Evolutionary conservation across 116 monocot genomes (phyloP).

Genomic region (Dioscorea cayenensis): DNA sequence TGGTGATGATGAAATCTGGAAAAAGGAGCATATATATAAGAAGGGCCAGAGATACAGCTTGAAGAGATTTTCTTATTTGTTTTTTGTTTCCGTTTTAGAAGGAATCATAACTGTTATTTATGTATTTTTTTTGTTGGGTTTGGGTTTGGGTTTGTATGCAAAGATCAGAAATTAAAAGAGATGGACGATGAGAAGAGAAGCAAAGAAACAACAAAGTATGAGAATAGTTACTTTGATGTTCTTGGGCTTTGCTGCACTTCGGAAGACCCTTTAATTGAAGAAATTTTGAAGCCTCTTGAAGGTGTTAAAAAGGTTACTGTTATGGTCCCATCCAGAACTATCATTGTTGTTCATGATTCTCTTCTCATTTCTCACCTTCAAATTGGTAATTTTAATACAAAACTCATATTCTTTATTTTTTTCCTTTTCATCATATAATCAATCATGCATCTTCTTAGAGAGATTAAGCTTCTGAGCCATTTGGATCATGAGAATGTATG

Average conservation of each 20-base stretch:
- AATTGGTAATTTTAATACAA: constrained; percentile 30
- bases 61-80: too few relatives aligned
- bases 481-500: constrained; percentile 95
- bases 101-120: too few relatives aligned
- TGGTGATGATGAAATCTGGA: too few relatives aligned
- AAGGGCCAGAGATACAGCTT: too few relatives aligned
- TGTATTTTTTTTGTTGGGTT: background rate
- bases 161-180: background rate
- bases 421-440: too few relatives aligned
- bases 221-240: constrained; percentile 97
- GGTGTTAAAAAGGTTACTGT: constrained; percentile 68
- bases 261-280: constrained; percentile 75
- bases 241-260: constrained; percentile 89
- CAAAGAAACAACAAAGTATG: constrained; percentile 10
- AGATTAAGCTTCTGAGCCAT: constrained; percentile 89
- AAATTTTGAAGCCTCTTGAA: constrained; percentile 45
- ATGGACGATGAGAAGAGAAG: background rate
- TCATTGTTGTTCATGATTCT: constrained; percentile 55
- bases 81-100: too few relatives aligned
- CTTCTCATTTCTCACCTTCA: constrained; percentile 36
- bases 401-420: too few relatives aligned
- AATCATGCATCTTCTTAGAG: constrained; percentile 36
- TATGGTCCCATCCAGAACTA: constrained; percentile 66
- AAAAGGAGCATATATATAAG: too few relatives aligned
- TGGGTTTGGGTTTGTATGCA: background rate